Percentiles rank a stretch among this genome's conserved stretches.
Conservation (phyloP, 371 early-diverging fungal species). For the Gilbertella persicaria region DNA sequence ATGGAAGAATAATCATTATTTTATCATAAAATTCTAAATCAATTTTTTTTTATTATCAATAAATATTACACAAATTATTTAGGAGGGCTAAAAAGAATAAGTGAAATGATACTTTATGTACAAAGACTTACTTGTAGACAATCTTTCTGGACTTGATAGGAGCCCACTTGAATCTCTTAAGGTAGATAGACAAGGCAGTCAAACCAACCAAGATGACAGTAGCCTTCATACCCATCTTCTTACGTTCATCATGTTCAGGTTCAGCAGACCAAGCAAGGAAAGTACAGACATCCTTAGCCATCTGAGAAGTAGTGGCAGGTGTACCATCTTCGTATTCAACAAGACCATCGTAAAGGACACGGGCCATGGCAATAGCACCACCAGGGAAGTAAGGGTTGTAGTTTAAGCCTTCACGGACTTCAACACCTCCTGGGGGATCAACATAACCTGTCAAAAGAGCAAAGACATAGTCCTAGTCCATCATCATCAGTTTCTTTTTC, state of each 20-base stretch:
- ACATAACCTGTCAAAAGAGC: conserved; percentile 93
- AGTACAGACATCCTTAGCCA: conserved; percentile 95
- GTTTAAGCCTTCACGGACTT: conserved; percentile 93
- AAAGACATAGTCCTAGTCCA: conserved; percentile 91
- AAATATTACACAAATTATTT: conserved; percentile 8
- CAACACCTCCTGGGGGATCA: conserved; percentile 96
- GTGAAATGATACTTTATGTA: background rate
- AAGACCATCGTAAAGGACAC: conserved; percentile 89
- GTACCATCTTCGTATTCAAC: conserved; percentile 98
- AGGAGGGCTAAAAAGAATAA: conserved; percentile 15
- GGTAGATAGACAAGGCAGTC: conserved; percentile 67
- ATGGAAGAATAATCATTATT: background rate
- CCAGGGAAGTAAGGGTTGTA: conserved; percentile 99
- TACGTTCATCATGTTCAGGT: conserved; percentile 97
- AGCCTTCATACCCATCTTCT: conserved; percentile 94
- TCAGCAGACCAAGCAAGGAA: conserved; percentile 96
- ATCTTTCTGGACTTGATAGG: conserved; percentile 83
- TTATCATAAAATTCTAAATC: background rate
- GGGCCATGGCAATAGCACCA: conserved; percentile 98
- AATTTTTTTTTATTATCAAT: background rate
- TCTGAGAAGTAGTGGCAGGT: conserved; percentile 96
- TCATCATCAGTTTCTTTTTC: background rate
- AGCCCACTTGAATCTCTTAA: conserved; percentile 82
- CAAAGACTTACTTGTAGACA: conserved; percentile 60
- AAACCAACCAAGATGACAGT: conserved; percentile 64